phyloP scores from a whole-genome alignment of 768 basidiomycete genomes.

The Trametes cubensis region DNA sequence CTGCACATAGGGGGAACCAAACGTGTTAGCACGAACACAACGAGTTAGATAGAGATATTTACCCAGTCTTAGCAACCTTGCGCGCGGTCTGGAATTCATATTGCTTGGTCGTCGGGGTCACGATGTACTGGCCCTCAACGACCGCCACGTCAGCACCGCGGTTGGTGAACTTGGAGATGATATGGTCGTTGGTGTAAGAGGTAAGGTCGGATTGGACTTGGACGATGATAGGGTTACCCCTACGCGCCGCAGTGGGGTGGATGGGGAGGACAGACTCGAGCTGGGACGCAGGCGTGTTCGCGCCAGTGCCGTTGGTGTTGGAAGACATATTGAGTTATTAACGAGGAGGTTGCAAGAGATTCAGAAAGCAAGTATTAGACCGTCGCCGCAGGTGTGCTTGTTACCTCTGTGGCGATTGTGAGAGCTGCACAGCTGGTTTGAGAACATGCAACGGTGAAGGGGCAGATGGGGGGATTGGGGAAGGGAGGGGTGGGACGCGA shows the following conservation, averaged over 20 bases:
- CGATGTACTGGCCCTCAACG: conserved; percentile 71
- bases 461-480: background rate
- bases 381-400: conserved; percentile 79
- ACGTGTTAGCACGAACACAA: conserved; percentile 10
- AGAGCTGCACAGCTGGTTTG: conserved; percentile 86
- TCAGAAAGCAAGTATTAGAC: conserved; percentile 51
- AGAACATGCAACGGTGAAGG: conserved; percentile 76
- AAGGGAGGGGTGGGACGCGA: background rate
- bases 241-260: conserved; percentile 86
- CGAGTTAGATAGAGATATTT: conserved; percentile 31
- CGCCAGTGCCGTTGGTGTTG: conserved; percentile 52
- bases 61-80: conserved; percentile 92
- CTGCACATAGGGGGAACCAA: conserved; percentile 43
- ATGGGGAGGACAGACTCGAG: conserved; percentile 70
- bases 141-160: conserved; percentile 74
- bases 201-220: conserved; percentile 86
- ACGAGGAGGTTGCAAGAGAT: conserved; percentile 21
- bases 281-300: conserved; percentile 71
- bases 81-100: conserved; percentile 92
- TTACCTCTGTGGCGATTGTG: conserved; percentile 88
- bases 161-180: conserved; percentile 81
- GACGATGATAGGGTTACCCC: conserved; percentile 74
- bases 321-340: conserved; percentile 28
- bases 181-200: conserved; percentile 77
- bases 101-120: conserved; percentile 77